Base-by-base conservation (phyloP, 2,329 filamentous ascomycete genomes). In the Penicillium italicum region DNA sequence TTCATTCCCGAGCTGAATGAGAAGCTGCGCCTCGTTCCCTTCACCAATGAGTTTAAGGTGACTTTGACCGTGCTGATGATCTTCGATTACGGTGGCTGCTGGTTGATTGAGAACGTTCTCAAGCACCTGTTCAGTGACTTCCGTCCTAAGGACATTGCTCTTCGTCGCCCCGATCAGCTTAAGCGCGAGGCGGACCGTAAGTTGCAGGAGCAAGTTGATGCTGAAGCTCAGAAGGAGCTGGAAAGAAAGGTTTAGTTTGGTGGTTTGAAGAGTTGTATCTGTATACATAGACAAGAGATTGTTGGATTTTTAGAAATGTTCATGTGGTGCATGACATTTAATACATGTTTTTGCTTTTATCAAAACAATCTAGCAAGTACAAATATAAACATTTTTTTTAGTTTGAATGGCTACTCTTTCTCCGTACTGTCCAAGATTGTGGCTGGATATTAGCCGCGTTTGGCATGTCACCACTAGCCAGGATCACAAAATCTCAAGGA, bases 1-100 rank as follows among this genome's bases (percentile, higher is more conserved):
- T 91, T 99, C 67, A 82, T 97, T 46, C 94, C 94, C 2, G 94
- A 97, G 72, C 86, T 99, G 74, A 99, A 97, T 76, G 84, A 93
- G 75, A 87, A 90, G 74, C 87, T 99, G 77, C 91, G 89, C 69
- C 85, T 99, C 0, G 94, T 99, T 5, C 90, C 90, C 3, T 99
- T 99, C 75, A 88, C 80, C 31, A 81, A 81, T 3, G 90, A 96
- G 66, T 99, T 99, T 83, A 96, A 96, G 80, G 71, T 82, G 41
- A 93, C 88, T 50, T 86, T 99, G 79, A 95, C 91, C 0, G 74
- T 78, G 0, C 81, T 90, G 67, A 99, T 99, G 94, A 74, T 92
- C 7, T 67, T 93, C 34, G 94, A 99, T 74, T 99, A 92, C 70
- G 84, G 78, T 2, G 88, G 87, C 14, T 99, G 94, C 79, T 97